Conservation (phyloP, 306 rosid genomes). For the Cicer judaicum region DNA sequence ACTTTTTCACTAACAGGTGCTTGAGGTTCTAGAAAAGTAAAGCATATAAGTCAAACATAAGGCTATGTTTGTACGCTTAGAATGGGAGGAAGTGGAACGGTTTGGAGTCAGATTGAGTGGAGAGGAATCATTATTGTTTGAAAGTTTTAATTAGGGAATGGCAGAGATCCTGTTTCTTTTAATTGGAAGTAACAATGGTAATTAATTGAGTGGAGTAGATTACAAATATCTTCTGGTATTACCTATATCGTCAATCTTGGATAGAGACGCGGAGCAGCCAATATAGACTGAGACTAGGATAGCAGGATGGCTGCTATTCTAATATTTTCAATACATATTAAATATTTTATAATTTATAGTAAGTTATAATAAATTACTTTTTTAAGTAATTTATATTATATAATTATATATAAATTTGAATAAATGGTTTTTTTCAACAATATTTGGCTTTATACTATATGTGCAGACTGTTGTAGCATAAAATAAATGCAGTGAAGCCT, state of each 20-base stretch:
- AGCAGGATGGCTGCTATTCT: background rate
- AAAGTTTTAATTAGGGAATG: background rate
- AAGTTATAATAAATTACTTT: background rate
- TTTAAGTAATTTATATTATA: slow-evolving; percentile 7
- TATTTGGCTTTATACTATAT: too few relatives aligned
- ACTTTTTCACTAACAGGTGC: slow-evolving; percentile 24
- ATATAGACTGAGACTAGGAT: background rate
- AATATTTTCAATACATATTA: background rate
- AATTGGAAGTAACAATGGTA: slow-evolving; percentile 6
- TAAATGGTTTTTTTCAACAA: too few relatives aligned
- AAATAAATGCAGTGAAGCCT: background rate
- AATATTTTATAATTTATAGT: background rate
- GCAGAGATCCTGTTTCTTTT: background rate
- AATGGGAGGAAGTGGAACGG: slow-evolving; percentile 8
- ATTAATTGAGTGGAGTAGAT: slow-evolving; percentile 7
- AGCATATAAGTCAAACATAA: slow-evolving; percentile 1
- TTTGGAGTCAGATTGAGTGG: slow-evolving; percentile 1
- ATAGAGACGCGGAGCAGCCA: background rate
- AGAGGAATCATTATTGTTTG: background rate
- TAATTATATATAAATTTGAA: too few relatives aligned
- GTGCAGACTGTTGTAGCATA: background rate
- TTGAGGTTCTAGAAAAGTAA: slow-evolving; percentile 29
- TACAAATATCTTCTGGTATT: slow-evolving; percentile 1
- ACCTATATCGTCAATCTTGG: background rate
- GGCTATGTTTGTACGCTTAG: background rate